Base-by-base conservation (phyloP, 495 filamentous ascomycete species). In the Pyronema omphalodes region DNA sequence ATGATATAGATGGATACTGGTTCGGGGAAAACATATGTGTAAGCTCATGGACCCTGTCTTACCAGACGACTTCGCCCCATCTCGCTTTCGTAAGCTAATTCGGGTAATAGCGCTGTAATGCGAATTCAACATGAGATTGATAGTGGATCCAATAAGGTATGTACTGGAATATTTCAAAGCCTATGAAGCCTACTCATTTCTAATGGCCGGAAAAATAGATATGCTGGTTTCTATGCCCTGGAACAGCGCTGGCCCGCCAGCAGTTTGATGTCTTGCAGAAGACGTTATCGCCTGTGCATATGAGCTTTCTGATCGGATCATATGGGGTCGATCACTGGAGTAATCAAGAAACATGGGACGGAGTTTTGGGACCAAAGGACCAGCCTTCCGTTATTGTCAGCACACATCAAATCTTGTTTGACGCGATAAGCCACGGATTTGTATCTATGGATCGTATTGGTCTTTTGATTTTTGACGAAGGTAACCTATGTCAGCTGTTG, bases 11-110 rank as follows among this genome's bases (percentile, higher is more conserved):
- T 94, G 88, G 87, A 91, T 61, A 94, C 88, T 0, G 88, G 88
- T 1, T 86, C 78, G 64, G 89, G 89, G 7, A 96, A 96, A 67
- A 95, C 89, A 2, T 81, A 84, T 54, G 80, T 94, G 87, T 88
- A 79, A 64, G 76, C 67, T 45, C 23, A 29, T 29, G 23, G 5
- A 39, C 33, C 9, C 44, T 44, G 29, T 48, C 37, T 50, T 15
- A 6, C 7, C 9, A 45, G 17, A 53, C 9, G 41, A 12, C 8
- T 57, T 47, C 14, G 17, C 17, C 14, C 7, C 9, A 19, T 47
- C 44, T 2, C 29, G 48, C 19, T 46, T 54, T 60, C 23, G 12
- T 1, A 19, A 19, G 23, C 34, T 53, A 37, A 53, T n/a, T 8
- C 36, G 7, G 51, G 17, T n/a, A 52, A 18, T 56, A 89, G 85